Conservation (phyloP, 2,329 filamentous ascomycete genomes). For the Pseudogymnoascus verrucosus region DNA sequence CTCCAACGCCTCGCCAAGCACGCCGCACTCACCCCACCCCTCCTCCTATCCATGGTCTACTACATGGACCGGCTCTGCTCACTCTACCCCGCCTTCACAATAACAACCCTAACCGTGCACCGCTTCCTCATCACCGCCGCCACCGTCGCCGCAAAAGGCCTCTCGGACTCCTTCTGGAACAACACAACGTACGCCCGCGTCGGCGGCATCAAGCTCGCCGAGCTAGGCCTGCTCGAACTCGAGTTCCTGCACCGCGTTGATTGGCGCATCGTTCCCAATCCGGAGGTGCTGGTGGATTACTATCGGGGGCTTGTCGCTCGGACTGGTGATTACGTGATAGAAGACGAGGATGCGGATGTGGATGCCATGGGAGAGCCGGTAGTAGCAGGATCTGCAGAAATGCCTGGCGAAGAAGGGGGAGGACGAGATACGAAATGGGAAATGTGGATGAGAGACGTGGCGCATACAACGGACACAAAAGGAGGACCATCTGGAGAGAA, state of each 20-base stretch:
- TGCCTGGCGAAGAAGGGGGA: slow-evolving; percentile 15
- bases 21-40: slow-evolving; percentile 83
- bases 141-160: slow-evolving; percentile 89
- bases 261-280: slow-evolving; percentile 94
- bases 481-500: neutral
- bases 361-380: slow-evolving; percentile 28
- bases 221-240: slow-evolving; percentile 83
- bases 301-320: slow-evolving; percentile 77
- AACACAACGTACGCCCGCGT: slow-evolving; percentile 94
- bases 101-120: slow-evolving; percentile 93
- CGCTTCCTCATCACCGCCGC: slow-evolving; percentile 94
- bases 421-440: slow-evolving; percentile 22
- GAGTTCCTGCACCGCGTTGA: slow-evolving; percentile 89
- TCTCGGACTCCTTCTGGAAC: slow-evolving; percentile 97
- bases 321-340: slow-evolving; percentile 47
- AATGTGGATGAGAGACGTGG: slow-evolving; percentile 25
- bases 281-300: slow-evolving; percentile 87
- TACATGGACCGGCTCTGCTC: slow-evolving; percentile 95
- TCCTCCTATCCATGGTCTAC: slow-evolving; percentile 97
- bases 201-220: slow-evolving; percentile 81
- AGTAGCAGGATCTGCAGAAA: slow-evolving; percentile 28
- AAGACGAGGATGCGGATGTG: slow-evolving; percentile 27
- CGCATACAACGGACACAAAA: slow-evolving; percentile 13
- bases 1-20: slow-evolving; percentile 87
- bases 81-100: slow-evolving; percentile 88